Percentiles rank a stretch among this genome's conserved stretches.
Conservation (phyloP, 257 asterid species). For the Solanum commersonii region DNA sequence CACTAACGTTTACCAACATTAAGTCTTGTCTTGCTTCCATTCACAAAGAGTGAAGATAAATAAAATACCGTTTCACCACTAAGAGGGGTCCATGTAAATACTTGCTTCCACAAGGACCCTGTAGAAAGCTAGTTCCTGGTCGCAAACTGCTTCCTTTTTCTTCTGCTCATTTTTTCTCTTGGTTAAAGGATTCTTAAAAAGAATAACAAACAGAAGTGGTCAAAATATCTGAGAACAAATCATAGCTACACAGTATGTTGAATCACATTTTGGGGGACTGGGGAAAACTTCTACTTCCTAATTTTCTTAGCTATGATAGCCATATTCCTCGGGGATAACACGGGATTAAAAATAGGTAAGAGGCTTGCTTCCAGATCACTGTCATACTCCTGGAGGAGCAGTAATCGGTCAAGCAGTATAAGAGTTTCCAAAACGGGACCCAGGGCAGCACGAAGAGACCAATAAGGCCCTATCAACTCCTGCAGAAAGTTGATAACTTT, state of each 20-base stretch:
- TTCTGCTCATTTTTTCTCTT: neutral
- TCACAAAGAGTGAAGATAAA: neutral
- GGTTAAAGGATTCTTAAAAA: neutral
- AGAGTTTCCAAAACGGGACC: slow-evolving; percentile 83
- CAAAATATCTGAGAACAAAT: neutral
- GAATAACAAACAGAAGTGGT: neutral
- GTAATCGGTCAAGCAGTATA: slow-evolving; percentile 70
- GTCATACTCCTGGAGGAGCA: slow-evolving; percentile 78
- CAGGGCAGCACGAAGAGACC: slow-evolving; percentile 89
- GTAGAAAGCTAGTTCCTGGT: neutral
- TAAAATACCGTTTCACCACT: neutral
- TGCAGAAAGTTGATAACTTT: slow-evolving; percentile 19
- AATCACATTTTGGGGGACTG: neutral
- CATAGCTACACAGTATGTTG: neutral
- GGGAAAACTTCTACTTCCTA: slow-evolving; percentile 8
- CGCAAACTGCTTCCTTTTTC: neutral
- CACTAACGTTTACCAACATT: neutral
- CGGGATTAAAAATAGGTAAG: slow-evolving; percentile 67
- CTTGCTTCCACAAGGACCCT: neutral
- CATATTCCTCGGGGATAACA: slow-evolving; percentile 79
- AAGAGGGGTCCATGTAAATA: neutral
- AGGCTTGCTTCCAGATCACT: slow-evolving; percentile 29
- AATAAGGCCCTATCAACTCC: slow-evolving; percentile 83
- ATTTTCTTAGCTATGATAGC: slow-evolving; percentile 65
- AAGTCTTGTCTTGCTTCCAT: neutral